Evolutionary conservation across 331 rosid genomes (phyloP).

Genomic region (Acacia concinna): DNA sequence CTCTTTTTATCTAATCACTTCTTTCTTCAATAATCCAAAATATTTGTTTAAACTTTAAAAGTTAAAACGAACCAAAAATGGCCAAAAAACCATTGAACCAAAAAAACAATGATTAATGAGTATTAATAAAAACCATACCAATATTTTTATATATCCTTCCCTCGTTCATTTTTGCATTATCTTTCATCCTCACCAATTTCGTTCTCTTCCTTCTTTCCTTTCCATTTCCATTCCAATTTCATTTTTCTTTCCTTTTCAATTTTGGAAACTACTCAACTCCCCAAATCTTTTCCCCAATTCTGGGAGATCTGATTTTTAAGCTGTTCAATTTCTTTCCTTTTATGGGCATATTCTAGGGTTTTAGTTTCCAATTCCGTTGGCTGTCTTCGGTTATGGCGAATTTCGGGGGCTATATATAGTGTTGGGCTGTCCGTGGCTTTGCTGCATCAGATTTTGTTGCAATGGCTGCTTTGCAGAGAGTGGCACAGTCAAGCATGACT

Average conservation of each 20-base stretch:
- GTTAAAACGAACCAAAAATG: neutral
- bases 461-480: conserved; percentile 59
- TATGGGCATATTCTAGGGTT: neutral
- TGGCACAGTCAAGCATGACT: conserved; percentile 43
- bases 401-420: neutral
- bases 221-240: neutral
- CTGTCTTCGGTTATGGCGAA: neutral
- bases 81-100: neutral
- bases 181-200: neutral
- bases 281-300: neutral
- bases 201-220: neutral
- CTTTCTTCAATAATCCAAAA: neutral
- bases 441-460: neutral
- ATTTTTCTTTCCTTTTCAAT: neutral
- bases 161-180: neutral
- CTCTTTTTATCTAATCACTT: neutral
- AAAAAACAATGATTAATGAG: neutral
- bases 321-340: conserved; percentile 1
- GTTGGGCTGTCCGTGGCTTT: neutral
- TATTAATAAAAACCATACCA: neutral
- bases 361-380: neutral
- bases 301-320: neutral
- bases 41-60: neutral
- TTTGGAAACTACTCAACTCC: no score
- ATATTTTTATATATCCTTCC: neutral